These are phyloP conservation scores for Scutellaria barbata DNA, from an alignment of 257 asterid genomes.

Conservation along the genomic window DNA sequence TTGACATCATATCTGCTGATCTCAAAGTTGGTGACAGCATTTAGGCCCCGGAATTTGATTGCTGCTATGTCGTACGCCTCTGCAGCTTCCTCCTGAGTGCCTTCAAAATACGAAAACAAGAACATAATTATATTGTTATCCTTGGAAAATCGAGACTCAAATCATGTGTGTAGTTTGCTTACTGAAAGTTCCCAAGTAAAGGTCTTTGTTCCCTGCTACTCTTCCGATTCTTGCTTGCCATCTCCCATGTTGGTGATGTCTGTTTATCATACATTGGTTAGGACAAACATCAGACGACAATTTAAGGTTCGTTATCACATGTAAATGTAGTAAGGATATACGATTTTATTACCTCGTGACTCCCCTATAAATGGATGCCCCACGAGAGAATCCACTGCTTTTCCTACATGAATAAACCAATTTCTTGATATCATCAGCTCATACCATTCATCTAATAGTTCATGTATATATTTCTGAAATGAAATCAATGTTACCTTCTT, in stretches of 20 bases:
- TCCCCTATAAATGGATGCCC: conserved; percentile 90
- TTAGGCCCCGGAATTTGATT: conserved; percentile 79
- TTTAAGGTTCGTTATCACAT: not conserved
- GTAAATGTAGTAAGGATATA: too few relatives aligned
- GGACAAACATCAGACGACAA: not conserved
- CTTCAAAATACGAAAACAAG: conserved; percentile 31
- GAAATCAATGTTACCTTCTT: conserved; percentile 55
- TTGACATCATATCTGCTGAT: conserved; percentile 81
- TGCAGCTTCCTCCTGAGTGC: conserved; percentile 96
- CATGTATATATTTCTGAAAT: not conserved
- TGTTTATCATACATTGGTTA: conserved; percentile 23
- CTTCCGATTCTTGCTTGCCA: conserved; percentile 98
- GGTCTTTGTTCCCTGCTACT: conserved; percentile 95
- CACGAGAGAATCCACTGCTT: conserved; percentile 95
- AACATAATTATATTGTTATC: not conserved
- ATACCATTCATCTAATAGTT: not conserved
- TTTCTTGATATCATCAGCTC: conserved; percentile 1
- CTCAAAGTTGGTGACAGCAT: conserved; percentile 84
- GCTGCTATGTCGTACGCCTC: conserved; percentile 97
- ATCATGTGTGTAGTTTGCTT: conserved; percentile 28
- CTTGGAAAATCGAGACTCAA: not conserved
- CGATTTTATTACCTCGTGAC: conserved; percentile 69
- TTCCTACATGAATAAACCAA: conserved; percentile 51
- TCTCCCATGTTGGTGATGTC: conserved; percentile 95
- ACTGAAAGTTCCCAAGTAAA: conserved; percentile 92